Evolutionary conservation across 1,284 basidiomycete species (phyloP).

Genomic region (Rhodotorula glutinis): DNA sequence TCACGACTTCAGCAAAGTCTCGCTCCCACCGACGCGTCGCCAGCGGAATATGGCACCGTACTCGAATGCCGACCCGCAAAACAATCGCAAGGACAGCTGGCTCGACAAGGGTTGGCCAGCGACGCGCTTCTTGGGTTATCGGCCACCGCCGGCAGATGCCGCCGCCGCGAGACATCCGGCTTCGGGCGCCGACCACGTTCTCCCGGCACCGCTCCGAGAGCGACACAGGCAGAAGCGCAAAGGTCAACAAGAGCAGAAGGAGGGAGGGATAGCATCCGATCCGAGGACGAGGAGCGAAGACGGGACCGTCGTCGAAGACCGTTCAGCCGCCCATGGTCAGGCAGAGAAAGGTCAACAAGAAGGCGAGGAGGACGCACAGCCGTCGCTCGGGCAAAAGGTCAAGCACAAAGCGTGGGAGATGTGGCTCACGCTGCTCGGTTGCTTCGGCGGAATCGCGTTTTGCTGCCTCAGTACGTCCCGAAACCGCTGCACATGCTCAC

Average conservation of each 20-base stretch:
- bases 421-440: slow-evolving; percentile 16
- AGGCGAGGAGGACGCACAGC: neutral
- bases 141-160: slow-evolving; percentile 4
- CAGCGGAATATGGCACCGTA: neutral
- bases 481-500: too few species aligned
- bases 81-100: slow-evolving; percentile 7
- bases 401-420: slow-evolving; percentile 13
- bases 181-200: neutral
- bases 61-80: neutral
- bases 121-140: slow-evolving; percentile 24
- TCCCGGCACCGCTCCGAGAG: slow-evolving; percentile 10
- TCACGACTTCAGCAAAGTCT: too few species aligned
- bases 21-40: too few species aligned
- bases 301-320: neutral
- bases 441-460: slow-evolving; percentile 19
- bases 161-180: neutral
- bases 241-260: neutral
- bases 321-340: neutral
- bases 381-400: neutral
- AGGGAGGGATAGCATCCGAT: neutral
- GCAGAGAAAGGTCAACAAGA: neutral
- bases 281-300: neutral
- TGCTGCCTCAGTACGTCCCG: slow-evolving; percentile 11
- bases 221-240: neutral
- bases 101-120: slow-evolving; percentile 26